Base-by-base conservation (phyloP, 177 flowering plant species). In the Vitis hybrid region DNA sequence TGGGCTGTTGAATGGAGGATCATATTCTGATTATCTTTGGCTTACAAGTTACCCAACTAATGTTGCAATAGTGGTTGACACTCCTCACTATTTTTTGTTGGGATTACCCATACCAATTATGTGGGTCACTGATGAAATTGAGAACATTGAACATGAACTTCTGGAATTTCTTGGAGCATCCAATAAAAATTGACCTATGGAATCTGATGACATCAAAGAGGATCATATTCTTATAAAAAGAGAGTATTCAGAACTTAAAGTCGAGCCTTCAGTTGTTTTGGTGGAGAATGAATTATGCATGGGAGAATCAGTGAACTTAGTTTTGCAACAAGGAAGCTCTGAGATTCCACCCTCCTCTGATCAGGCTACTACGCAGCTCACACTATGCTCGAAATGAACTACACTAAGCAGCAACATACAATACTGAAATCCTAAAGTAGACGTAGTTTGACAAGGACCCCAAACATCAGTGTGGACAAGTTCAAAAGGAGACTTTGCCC, bases 31-130 rank as follows among this genome's bases (percentile, higher is more conserved):
- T 10, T 55, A 26, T 54, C 39, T 57, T 22, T 48, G 29, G 39
- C 52, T 61, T 16, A 26, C 20, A 26, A 71, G 16, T 13, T 71
- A 20, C 29, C 65, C 70, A 20, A 13, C 9, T 63, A 72, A 76
- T 50, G 52, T 31, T 34, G 71, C 61, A 54, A 51, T 19, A n/a
- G 29, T 48, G 19, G 34, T 9, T 68, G 71, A 20, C 20, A 11
- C 57, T 55, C 39, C 60, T 18, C 20, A 18, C 60, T 65, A 63
- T 18, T 76, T 71, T 60, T 13, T 70, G 1, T 26, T 77, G 64
- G 87, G 83, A 39, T 74, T 82, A 68, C 81, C 86, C 7, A 54
- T 85, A 10, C 78, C 84, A 6, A 4, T 84, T 34, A 69, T 73
- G 68, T 77, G 83, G 87, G 71, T 74, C 52, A 39, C 14, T 3